These are phyloP conservation scores for Arthrobotrys musiformis DNA, from an alignment of 2,329 filamentous ascomycete species.

Conservation along the genomic window DNA sequence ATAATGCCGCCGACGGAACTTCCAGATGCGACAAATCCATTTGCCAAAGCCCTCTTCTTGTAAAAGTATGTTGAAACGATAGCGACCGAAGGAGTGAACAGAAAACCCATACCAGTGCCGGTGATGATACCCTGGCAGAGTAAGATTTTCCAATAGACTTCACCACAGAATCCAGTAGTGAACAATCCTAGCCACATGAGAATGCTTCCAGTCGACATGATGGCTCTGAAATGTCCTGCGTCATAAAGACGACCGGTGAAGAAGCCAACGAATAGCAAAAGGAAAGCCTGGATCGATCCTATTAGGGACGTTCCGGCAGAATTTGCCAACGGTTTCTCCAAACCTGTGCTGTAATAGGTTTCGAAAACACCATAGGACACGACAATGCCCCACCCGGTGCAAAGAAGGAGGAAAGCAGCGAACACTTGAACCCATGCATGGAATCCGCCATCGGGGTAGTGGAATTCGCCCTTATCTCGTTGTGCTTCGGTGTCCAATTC, in stretches of 20 bases:
- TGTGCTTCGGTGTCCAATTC: constrained; percentile 38
- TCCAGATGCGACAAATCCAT: constrained; percentile 71
- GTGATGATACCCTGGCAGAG: constrained; percentile 69
- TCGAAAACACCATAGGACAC: constrained; percentile 71
- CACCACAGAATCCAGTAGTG: constrained; percentile 65
- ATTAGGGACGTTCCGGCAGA: constrained; percentile 69
- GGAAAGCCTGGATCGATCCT: constrained; percentile 67
- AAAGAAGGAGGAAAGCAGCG: constrained; percentile 62
- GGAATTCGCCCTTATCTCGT: constrained; percentile 27
- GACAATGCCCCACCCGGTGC: constrained; percentile 66
- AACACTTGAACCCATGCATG: constrained; percentile 64
- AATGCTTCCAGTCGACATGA: constrained; percentile 63
- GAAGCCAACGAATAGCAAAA: constrained; percentile 67
- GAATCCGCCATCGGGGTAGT: constrained; percentile 61
- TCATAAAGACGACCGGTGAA: constrained; percentile 67
- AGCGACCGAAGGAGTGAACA: constrained; percentile 69
- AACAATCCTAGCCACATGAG: constrained; percentile 66
- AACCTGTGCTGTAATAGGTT: constrained; percentile 65
- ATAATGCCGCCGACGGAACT: constrained; percentile 72
- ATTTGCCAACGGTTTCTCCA: constrained; percentile 61
- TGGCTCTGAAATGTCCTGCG: constrained; percentile 65
- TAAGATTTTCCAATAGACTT: constrained; percentile 63
- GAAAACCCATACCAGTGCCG: constrained; percentile 69
- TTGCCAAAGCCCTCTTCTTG: constrained; percentile 70
- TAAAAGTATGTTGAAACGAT: constrained; percentile 72